These are phyloP conservation scores for Apiospora rasikravindrae DNA, from an alignment of 2,329 filamentous ascomycete species.

Conservation along the genomic window DNA sequence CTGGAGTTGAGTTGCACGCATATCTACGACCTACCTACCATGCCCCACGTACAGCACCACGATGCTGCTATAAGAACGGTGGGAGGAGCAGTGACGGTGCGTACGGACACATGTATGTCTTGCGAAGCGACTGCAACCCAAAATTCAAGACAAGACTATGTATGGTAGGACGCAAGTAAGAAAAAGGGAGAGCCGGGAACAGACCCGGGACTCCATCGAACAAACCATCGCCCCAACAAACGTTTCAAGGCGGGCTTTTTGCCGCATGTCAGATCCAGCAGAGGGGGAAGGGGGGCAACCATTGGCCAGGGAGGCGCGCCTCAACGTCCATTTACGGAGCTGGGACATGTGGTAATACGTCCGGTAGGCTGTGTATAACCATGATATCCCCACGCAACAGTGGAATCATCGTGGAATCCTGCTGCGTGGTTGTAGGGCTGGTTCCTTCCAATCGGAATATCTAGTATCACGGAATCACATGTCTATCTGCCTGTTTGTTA, in stretches of 20 bases:
- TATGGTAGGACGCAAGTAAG: not conserved
- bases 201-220: not conserved
- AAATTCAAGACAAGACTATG: not conserved
- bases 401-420: not conserved
- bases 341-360: not conserved
- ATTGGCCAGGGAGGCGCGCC: not conserved
- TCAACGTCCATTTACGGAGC: not conserved
- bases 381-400: not conserved
- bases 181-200: not conserved
- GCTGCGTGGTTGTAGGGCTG: not conserved
- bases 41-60: not conserved
- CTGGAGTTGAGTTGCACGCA: not conserved
- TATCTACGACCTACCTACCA: not conserved
- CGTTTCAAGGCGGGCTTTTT: not conserved
- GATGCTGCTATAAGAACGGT: not conserved
- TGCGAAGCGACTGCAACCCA: not conserved
- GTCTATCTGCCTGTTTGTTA: not conserved
- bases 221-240: not conserved
- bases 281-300: not conserved
- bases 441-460: not conserved
- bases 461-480: not conserved
- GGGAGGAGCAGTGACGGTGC: not conserved
- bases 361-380: not conserved
- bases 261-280: not conserved
- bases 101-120: not conserved